Base-by-base conservation (phyloP, 139 green algal genomes). In the Chlorella vulgaris region DNA sequence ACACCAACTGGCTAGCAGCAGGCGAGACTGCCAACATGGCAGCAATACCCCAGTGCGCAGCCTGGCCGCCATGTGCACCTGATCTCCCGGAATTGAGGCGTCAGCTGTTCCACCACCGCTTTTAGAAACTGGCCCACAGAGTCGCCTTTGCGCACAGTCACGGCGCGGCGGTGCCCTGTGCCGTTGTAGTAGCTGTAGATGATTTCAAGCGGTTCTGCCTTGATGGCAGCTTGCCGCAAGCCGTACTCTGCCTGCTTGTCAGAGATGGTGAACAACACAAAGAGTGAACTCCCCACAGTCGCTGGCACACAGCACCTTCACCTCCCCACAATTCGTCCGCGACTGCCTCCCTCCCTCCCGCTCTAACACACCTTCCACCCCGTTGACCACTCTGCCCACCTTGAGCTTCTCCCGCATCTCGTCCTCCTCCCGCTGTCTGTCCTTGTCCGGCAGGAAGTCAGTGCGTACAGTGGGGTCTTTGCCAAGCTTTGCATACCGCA, bases 181-280 rank as follows among this genome's bases (percentile, higher is more conserved):
- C 96, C 96, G 81, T 99, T 96, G 92, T 94, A 99, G 88, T 98
- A 99, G 33, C 84, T 94, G 93, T 98, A 99, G 0, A 92, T 95
- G 62, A 99, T 95, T 29, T 94, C 86, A 75, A 99, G 86, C 13
- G 89, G 90, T 88, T 98, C 94, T 7, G 88, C 84, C 80, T 94
- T 97, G 38, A 96, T 73, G n/a, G 83, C 68, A 70, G 95, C 91
- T 87, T 88, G 81, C 8, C 83, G 76, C 70, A 88, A 70, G 36
- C 76, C 51, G 40, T 82, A 82, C 47, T 69, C 50, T 15, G 53
- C 71, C 71, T 78, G 51, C 31, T 4, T n/a, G 26, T 47, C 22
- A 29, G 26, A 8, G 3, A 29, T 21, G 50, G n/a, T n/a, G n/a
- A n/a, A n/a, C n/a, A n/a, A n/a, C n/a, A n/a, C n/a, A n/a, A n/a